phyloP scores from a whole-genome alignment of 2,329 filamentous ascomycete species.

The Monascus ruber region DNA sequence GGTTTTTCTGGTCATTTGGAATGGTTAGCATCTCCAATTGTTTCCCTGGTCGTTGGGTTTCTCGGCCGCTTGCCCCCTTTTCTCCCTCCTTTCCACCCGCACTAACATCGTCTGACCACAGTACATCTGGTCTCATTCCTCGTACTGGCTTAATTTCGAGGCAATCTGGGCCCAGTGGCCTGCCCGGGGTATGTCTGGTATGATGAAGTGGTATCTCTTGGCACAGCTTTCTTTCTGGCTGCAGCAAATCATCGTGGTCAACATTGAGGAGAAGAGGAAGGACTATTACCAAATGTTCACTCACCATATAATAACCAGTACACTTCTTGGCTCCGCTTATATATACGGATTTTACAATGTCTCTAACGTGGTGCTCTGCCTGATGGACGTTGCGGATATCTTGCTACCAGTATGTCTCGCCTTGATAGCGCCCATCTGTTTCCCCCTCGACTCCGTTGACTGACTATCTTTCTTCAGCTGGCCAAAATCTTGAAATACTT shows the following conservation, averaged over 20 bases:
- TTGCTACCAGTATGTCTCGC: constrained; percentile 60
- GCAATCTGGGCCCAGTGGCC: constrained; percentile 83
- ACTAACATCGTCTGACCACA: constrained; percentile 24
- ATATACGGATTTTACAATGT: constrained; percentile 78
- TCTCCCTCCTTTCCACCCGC: neutral
- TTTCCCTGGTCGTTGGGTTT: constrained; percentile 1
- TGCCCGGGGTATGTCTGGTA: constrained; percentile 57
- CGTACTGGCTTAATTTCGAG: constrained; percentile 64
- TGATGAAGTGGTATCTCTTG: constrained; percentile 82
- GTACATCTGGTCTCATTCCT: constrained; percentile 70
- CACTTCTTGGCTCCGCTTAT: constrained; percentile 71
- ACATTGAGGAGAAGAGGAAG: constrained; percentile 88
- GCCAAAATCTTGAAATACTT: constrained; percentile 93
- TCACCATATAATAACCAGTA: constrained; percentile 83
- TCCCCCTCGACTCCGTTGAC: constrained; percentile 1
- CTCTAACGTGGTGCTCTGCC: constrained; percentile 74
- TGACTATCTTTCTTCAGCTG: constrained; percentile 38
- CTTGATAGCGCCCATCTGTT: neutral
- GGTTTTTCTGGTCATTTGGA: constrained; percentile 69
- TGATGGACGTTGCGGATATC: constrained; percentile 91
- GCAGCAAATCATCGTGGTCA: constrained; percentile 86
- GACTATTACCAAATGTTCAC: constrained; percentile 94
- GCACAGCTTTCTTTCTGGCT: constrained; percentile 87
- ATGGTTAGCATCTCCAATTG: constrained; percentile 47
- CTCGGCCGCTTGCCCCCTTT: constrained; percentile 1